Base-by-base conservation (phyloP, 2,329 filamentous ascomycete species). In the Nemania serpens region DNA sequence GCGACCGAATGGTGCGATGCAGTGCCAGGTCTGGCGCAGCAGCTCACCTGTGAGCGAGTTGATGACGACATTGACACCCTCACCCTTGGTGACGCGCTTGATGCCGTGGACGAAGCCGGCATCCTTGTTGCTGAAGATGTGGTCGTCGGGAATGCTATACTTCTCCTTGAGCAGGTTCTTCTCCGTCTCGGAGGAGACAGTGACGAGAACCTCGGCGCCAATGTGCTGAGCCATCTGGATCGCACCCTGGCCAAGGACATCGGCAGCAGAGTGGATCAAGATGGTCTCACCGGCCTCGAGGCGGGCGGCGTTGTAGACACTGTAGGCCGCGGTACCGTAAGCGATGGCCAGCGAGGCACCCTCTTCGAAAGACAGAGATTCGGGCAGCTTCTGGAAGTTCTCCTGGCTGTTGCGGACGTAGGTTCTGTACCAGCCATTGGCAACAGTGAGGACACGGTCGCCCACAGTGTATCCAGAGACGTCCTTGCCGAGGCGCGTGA, bases 121-220 rank as follows among this genome's bases (percentile, higher is more conserved):
- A 58, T 70, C 63, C 59, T 68, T 70, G 59, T 70, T 70, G 55
- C 67, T 71, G 55, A 70, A 71, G 49, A 70, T 70, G 50, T 71
- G 69, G 53, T 67, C 68, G 15, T 65, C 66, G 9, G 69, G 61
- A 34, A 71, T 68, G 17, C 53, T 51, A 42, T 70, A 67, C 7
- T 67, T 65, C 43, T 71, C 66, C 52, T 65, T 59, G 13, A 71
- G 65, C n/a, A 69, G 60, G 46, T 64, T 63, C 61, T 70, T 70
- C 62, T 71, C 68, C 5, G 66, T 60, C 61, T 70, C 68, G 5
- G 68, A 70, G 41, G 68, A 68, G 37, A 70, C 68, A 2, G 69
- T 71, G 33, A 66, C 68, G 36, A 71, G 59, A 9, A 71, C 65
- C 33, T 69, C 63, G 15, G 68, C 69, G 17, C 66, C 68, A 47